Evolutionary conservation across 208 protist species (phyloP).

Genomic region (Acanthamoeba castellanii): DNA sequence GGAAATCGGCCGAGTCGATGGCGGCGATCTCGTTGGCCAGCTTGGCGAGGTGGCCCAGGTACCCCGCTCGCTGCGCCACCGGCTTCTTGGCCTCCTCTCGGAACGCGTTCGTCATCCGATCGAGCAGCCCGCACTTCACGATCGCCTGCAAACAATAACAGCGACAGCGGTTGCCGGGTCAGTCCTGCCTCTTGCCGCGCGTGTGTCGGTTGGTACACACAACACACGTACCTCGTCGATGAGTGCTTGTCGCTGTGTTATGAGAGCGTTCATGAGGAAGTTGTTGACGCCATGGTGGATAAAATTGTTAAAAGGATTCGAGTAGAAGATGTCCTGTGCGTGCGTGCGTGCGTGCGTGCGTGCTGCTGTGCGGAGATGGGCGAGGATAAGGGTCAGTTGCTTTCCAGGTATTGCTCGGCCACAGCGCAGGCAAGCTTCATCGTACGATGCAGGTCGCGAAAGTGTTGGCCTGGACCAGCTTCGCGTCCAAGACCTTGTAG

Average conservation of each 20-base stretch:
- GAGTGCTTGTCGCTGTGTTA: not conserved
- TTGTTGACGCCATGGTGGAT: conserved; percentile 19
- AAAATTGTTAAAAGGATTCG: conserved; percentile 18
- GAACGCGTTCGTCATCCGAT: not conserved
- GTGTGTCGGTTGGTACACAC: too few species aligned
- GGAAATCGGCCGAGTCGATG: not conserved
- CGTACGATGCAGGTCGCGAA: conserved; percentile 21
- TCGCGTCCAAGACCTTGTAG: not conserved
- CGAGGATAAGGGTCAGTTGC: not conserved
- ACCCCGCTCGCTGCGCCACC: conserved; percentile 6
- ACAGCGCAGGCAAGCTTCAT: not conserved
- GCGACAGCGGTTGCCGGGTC: too few species aligned
- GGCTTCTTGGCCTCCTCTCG: not conserved
- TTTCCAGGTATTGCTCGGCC: not conserved
- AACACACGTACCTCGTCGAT: not conserved
- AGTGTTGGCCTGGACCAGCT: not conserved
- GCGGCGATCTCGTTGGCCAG: not conserved
- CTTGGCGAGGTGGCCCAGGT: conserved; percentile 20
- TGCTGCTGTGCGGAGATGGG: not conserved
- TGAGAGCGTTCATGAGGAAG: not conserved
- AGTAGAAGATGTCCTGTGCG: not conserved
- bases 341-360: not conserved
- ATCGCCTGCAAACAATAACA: not conserved
- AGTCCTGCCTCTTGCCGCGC: too few species aligned
- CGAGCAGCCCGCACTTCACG: not conserved